phyloP scores from a whole-genome alignment of 495 filamentous ascomycete genomes.

The Podospora pseudoanserina region DNA sequence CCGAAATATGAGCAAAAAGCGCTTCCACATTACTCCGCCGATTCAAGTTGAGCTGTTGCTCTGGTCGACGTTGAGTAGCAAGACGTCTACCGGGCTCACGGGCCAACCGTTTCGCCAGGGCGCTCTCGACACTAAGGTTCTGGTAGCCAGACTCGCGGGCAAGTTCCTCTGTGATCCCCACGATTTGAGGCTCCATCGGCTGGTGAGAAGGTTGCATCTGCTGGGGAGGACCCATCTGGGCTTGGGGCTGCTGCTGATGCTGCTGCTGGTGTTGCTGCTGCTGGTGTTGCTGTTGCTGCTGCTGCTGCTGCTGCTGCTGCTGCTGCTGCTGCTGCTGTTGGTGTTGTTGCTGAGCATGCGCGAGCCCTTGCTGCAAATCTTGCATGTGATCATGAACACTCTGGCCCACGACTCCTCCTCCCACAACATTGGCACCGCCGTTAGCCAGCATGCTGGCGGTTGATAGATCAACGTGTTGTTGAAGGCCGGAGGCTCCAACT shows the following conservation, averaged over 20 bases:
- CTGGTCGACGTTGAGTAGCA: constrained; percentile 44
- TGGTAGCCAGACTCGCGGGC: constrained; percentile 42
- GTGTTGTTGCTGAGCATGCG: constrained; percentile 14
- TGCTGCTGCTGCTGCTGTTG: constrained; percentile 26
- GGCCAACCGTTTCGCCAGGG: constrained; percentile 45
- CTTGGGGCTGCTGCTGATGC: constrained; percentile 23
- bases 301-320: constrained; percentile 26
- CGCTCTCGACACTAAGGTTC: constrained; percentile 44
- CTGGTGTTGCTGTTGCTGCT: constrained; percentile 25
- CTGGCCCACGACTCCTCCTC: constrained; percentile 12
- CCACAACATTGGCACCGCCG: constrained; percentile 17
- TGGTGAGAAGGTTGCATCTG: constrained; percentile 34
- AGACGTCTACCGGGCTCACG: constrained; percentile 43
- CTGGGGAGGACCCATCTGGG: constrained; percentile 26
- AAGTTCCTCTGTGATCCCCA: constrained; percentile 40
- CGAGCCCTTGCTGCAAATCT: constrained; percentile 15
- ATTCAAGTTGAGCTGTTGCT: constrained; percentile 43
- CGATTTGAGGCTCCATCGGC: constrained; percentile 28
- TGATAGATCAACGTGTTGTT: constrained; percentile 30
- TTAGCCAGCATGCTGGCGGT: constrained; percentile 33
- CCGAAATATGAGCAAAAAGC: constrained; percentile 48
- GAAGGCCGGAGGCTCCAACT: constrained; percentile 22
- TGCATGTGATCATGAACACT: constrained; percentile 26
- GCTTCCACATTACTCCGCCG: constrained; percentile 51
- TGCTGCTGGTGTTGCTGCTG: constrained; percentile 25